Base-by-base conservation (phyloP, 257 asterid species). In the Nicotiana tabacum region DNA sequence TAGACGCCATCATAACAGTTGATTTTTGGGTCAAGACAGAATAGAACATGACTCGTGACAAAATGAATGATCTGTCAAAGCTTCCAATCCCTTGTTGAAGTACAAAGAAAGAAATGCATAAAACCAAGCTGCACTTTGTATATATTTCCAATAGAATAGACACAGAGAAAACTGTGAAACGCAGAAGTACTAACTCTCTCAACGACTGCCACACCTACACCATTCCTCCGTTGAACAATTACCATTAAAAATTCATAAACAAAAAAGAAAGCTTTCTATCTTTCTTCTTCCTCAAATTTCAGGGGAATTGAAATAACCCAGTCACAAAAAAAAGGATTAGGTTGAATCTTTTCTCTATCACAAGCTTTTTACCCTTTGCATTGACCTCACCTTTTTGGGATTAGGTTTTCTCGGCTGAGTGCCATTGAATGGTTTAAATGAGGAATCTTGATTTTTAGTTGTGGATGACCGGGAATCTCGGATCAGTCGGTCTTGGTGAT, bases 391-490 rank as follows among this genome's bases (percentile, higher is more conserved):
- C 27, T 72, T 21, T 39, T 72, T 51, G 60, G 60, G 35, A 70
- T 70, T 43, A 37, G 32, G 77, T 53, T 37, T 37, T 37, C 3
- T 43, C 11, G 48, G 21, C 6, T 46, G 60, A 46, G 37, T 46
- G 21, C 21, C 78, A 72, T 27, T 74, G 61, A 30, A 17, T 48
- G 35, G 60, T 46, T 43, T 43, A 1, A 43, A n/a, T 46, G 37
- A 72, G 5, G 61, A 46, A 72, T 24, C 61, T 72, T 72, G 62
- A 11, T 48, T 48, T 48, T 48, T 74, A 48, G 62, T 27, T 24
- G 78, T 72, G 78, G 60, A 72, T 72, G 60, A 72, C 61, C 18
- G 58, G 37, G 60, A 74, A 48, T 74, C 39, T 48, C 48, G 62
- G 43, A 74, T 74, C 80, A 74, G 80, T 48, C 8, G 24, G 37